Evolutionary conservation across 2,329 filamentous ascomycete species (phyloP).

Genomic region (Monosporascus sp.): DNA sequence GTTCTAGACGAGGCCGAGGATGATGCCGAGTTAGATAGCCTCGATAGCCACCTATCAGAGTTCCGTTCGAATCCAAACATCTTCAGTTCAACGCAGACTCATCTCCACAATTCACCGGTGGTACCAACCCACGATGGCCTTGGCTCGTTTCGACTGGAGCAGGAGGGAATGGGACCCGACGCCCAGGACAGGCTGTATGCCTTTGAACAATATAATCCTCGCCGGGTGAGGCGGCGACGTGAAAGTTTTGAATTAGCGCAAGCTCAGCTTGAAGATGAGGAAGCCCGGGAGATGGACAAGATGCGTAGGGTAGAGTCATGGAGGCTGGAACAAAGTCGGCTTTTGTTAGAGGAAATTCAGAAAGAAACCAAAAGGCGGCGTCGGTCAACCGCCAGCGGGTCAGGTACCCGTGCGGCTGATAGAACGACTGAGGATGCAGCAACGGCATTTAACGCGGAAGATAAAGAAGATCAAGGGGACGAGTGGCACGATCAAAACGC

Average conservation of each 20-base stretch:
- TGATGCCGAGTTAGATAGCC: conserved; percentile 80
- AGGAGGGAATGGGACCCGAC: conserved; percentile 45
- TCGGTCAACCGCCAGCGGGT: conserved; percentile 29
- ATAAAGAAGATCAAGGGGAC: conserved; percentile 31
- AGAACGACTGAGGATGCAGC: conserved; percentile 27
- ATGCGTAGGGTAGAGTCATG: conserved; percentile 84
- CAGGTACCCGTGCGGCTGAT: conserved; percentile 15
- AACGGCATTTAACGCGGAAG: conserved; percentile 21
- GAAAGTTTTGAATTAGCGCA: conserved; percentile 49
- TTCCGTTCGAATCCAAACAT: conserved; percentile 61
- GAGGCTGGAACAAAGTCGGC: conserved; percentile 84
- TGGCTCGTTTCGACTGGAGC: conserved; percentile 71
- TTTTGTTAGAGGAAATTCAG: conserved; percentile 83
- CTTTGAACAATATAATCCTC: conserved; percentile 80
- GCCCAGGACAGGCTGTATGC: conserved; percentile 84
- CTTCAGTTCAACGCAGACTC: conserved; percentile 34
- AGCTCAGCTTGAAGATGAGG: conserved; percentile 47
- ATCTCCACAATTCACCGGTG: conserved; percentile 59
- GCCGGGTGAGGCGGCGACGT: conserved; percentile 50
- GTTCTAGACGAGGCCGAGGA: conserved; percentile 47
- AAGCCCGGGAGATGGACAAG: conserved; percentile 63
- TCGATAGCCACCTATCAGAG: conserved; percentile 86
- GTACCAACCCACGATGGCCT: conserved; percentile 91
- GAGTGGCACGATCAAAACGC: conserved; percentile 51
- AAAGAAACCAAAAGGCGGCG: conserved; percentile 70